A percentile compares a stretch with the other conserved stretches of the same genome.
phyloP scores from a whole-genome alignment of 1,139 yeast genomes.

The Kodamaea anthophila region DNA sequence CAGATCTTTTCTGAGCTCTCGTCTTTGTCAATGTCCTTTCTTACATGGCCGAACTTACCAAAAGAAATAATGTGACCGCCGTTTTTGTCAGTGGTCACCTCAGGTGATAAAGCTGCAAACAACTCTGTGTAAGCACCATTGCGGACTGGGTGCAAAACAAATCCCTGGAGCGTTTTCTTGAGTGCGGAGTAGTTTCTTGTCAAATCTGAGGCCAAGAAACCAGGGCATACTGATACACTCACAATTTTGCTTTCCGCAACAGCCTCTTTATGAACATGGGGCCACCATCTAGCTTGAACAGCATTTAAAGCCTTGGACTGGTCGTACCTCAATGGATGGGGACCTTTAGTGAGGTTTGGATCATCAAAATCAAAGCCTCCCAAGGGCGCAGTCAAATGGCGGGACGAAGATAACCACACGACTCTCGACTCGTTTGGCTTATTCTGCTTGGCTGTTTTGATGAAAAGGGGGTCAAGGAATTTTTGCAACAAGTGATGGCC shows the following conservation, averaged over 20 bases:
- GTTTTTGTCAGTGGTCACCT: conserved; percentile 8
- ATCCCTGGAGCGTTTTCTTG: not conserved
- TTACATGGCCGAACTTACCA: conserved; percentile 6
- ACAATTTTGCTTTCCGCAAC: conserved; percentile 16
- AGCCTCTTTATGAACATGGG: conserved; percentile 24
- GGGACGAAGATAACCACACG: conserved; percentile 43
- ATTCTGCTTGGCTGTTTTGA: conserved; percentile 20
- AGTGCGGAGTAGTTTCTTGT: conserved; percentile 18
- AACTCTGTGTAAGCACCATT: conserved; percentile 20
- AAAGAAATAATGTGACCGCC: conserved; percentile 8
- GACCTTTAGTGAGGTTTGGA: conserved; percentile 14
- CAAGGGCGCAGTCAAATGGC: conserved; percentile 30
- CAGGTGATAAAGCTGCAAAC: conserved; percentile 18
- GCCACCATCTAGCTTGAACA: conserved; percentile 39
- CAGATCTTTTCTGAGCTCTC: conserved; percentile 6
- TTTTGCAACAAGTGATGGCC: conserved; percentile 46
- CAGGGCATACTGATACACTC: conserved; percentile 44
- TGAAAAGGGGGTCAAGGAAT: conserved; percentile 36
- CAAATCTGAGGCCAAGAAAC: conserved; percentile 36
- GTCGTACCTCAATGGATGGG: conserved; percentile 23
- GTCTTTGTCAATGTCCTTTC: conserved; percentile 7
- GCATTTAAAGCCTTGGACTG: conserved; percentile 45
- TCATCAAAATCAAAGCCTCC: conserved; percentile 40
- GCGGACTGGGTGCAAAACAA: conserved; percentile 6
- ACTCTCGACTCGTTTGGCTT: conserved; percentile 22